phyloP scores from a whole-genome alignment of 257 asterid genomes.

The Solanum peruvianum region DNA sequence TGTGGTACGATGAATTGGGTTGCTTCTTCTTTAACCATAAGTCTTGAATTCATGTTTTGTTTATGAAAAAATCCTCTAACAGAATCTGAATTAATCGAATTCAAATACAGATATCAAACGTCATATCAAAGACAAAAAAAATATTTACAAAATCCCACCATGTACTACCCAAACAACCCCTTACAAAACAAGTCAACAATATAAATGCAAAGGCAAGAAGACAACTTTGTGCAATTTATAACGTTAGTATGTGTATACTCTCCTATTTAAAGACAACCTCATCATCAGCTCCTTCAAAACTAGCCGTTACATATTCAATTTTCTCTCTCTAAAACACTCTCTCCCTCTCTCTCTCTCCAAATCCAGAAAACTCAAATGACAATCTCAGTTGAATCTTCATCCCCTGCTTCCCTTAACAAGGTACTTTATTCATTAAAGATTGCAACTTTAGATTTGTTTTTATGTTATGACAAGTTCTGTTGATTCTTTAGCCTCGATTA shows the following conservation, averaged over 20 bases:
- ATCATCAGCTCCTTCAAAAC: constrained; percentile 5
- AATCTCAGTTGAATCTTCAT: constrained; percentile 51
- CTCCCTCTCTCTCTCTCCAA: constrained; percentile 52
- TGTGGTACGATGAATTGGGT: neutral
- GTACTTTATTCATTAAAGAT: constrained; percentile 15
- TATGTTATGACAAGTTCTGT: neutral
- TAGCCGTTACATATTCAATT: constrained; percentile 62
- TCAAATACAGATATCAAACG: too few relatives aligned
- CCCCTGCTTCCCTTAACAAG: constrained; percentile 48
- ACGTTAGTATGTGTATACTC: constrained; percentile 27
- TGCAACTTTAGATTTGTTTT: neutral
- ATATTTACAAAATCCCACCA: too few relatives aligned
- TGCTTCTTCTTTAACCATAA: neutral
- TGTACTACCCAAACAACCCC: too few relatives aligned
- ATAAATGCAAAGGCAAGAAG: neutral
- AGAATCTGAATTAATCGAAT: too few relatives aligned
- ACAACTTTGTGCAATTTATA: constrained; percentile 4
- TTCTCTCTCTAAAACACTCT: constrained; percentile 3
- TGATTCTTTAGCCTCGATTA: neutral
- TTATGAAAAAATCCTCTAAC: too few relatives aligned
- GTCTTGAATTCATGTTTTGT: neutral
- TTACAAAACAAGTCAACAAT: neutral
- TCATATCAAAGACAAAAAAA: too few relatives aligned
- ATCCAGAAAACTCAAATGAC: constrained; percentile 48
- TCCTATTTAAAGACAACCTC: constrained; percentile 7